Base-by-base conservation (phyloP, 108 stramenopile species). In the Skeletonema marinoi region DNA sequence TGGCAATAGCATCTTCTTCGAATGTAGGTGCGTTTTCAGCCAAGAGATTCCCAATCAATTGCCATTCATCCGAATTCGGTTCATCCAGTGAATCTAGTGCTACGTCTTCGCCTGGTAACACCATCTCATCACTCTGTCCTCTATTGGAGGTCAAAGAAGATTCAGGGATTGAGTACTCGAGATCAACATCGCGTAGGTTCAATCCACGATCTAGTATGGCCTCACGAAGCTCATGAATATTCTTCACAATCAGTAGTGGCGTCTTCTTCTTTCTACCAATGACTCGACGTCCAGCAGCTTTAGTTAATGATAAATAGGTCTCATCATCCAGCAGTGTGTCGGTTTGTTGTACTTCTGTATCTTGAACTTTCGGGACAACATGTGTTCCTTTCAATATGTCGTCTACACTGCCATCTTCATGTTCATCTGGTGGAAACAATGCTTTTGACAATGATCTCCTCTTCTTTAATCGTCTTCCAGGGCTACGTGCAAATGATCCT, bases 131-230 rank as follows among this genome's bases (percentile, higher is more conserved):
- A 32, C 46, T 35, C 21, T 32, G 12, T 62, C 17, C 51, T 32
- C 25, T 25, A 6, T 67, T 70, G 29, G 72, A 80, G 3, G 78
- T 65, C 30, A 59, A 32, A 42, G 73, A 42, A 4, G 68, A 78
- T 25, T 66, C 33, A 58, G 77, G 82, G 65, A 56, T 32, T 41
- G 77, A 74, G 56, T 84, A 75, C 3, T 70, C 65, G 21, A 85
- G 50, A 38, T 77, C 69, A 1, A 86, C 39, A 36, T 89, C 83
- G 1, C 78, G 73, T 30, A 89, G 77, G 32, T 75, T 62, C 11
- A 78, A 51, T n/a, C 85, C 77, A 3, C 69, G 54, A 48, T 87
- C 88, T 8, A 89, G 71, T n/a, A 89, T 50, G 14, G 88, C 89
- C 44, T 72, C 54, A 50, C 83, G 85, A 32, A 89, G 75, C 74